Evolutionary conservation across 495 filamentous ascomycete species (phyloP), one percentile per base, ranked within the genome.

Genomic region (Penicillium cinerascens): DNA sequence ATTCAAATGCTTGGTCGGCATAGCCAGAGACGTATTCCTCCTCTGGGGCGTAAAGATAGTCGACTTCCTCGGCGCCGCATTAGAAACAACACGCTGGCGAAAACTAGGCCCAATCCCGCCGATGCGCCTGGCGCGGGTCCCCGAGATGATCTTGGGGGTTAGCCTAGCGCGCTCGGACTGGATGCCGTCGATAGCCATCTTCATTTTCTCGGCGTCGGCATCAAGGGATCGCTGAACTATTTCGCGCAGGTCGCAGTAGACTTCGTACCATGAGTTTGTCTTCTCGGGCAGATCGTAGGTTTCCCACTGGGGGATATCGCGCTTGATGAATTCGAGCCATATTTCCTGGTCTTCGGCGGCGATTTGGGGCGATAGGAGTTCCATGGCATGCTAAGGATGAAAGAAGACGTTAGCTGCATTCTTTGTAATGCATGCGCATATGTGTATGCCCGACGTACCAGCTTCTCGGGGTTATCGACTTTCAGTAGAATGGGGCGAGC

Each of bases 251-350:
- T 78, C 75, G 53, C 68, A 68, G 64, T 91, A 90, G 9, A 87
- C 64, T 36, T 85, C 79, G 50, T 82, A 81, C 85, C 86, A 89
- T 37, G 76, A 78, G 11, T 73, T 67, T 0, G 81, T 73, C 46
- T 83, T 69, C 41, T 75, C 69, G 11, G 85, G 87, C 17, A 80
- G 48, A 25, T 79, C 75, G 44, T 76, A 76, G 58, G 81, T 60
- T 7, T 82, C 65, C 78, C 81, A 87, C 37, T 74, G 66, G 3
- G 82, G 82, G 49, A 89, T 81, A 58, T 89, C 84, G 23, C 83
- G 78, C 38, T 78, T 81, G 63, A 91, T 87, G 64, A 90, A 81
- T 10, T 77, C 71, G 3, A 75, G 58, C 87, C 87, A 91, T 40
- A 89, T 64, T 58, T 89, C 86, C 26, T 66, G 72, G 52, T 83